Evolutionary conservation across 139 green algal genomes (phyloP).

Genomic region (Coccomyxa sp.): DNA sequence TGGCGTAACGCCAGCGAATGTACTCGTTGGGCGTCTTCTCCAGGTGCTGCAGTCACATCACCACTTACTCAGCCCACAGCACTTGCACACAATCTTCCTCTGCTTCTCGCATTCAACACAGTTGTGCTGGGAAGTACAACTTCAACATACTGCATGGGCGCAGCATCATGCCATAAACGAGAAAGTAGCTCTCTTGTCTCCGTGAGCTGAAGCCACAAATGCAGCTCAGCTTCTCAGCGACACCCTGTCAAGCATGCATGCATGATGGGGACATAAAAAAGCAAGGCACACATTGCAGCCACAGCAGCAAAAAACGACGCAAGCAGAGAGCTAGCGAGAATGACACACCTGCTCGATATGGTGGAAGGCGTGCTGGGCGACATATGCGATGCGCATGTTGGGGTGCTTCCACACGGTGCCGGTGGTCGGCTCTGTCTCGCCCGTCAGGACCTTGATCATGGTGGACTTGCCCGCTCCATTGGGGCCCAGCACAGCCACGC

Average conservation of each 20-base stretch:
- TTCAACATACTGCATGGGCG: no score
- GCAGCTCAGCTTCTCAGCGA: no score
- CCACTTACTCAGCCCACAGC: background rate
- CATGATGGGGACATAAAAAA: no score
- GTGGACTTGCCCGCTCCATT: slow-evolving; percentile 94
- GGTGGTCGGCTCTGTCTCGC: slow-evolving; percentile 68
- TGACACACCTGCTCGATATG: slow-evolving; percentile 70
- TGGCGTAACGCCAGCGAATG: slow-evolving; percentile 90
- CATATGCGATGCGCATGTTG: slow-evolving; percentile 91
- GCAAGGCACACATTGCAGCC: no score
- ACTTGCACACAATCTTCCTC: background rate
- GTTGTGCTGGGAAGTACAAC: no score
- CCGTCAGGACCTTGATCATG: slow-evolving; percentile 78
- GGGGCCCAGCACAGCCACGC: slow-evolving; percentile 74
- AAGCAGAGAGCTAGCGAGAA: no score
- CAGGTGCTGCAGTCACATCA: slow-evolving; percentile 58
- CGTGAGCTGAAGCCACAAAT: no score
- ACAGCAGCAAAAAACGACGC: no score
- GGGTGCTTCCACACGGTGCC: slow-evolving; percentile 87
- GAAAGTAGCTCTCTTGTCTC: no score
- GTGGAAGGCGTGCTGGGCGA: slow-evolving; percentile 96
- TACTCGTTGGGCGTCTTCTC: slow-evolving; percentile 93
- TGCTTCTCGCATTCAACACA: no score
- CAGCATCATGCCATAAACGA: no score
- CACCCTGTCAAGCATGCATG: no score